Conservation (phyloP, 164 flowering plant genomes). For the Chloranthus sessilifolius region DNA sequence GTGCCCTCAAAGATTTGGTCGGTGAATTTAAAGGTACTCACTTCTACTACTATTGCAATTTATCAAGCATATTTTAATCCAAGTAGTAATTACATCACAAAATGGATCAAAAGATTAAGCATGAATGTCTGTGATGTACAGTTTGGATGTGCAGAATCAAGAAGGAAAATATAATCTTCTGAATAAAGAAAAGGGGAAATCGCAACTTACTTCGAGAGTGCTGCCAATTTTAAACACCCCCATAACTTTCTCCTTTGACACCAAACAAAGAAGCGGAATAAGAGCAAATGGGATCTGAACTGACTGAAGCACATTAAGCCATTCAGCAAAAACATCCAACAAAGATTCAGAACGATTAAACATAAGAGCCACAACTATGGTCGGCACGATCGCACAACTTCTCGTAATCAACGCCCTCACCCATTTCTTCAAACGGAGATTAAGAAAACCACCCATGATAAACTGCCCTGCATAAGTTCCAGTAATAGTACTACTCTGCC, state of each 20-base stretch:
- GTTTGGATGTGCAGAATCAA: no score
- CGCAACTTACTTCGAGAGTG: constrained; percentile 40
- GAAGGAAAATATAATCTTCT: not conserved
- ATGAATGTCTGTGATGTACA: no score
- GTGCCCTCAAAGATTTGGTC: no score
- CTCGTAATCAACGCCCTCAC: constrained; percentile 65
- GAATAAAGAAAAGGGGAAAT: no score
- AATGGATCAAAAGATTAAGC: no score
- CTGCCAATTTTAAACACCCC: constrained; percentile 63
- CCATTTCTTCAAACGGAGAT: constrained; percentile 76
- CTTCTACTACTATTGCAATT: no score
- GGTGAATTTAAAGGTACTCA: no score
- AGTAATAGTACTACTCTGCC: constrained; percentile 86
- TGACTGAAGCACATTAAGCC: constrained; percentile 89
- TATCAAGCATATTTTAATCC: no score
- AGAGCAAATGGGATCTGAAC: constrained; percentile 84
- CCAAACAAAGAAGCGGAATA: constrained; percentile 73
- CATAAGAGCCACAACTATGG: constrained; percentile 61
- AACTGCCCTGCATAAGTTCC: constrained; percentile 92
- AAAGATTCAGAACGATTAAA: constrained; percentile 58
- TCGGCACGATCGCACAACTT: constrained; percentile 75
- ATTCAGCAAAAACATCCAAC: constrained; percentile 66
- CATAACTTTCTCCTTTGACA: constrained; percentile 66
- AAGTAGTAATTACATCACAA: no score
- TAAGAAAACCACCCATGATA: constrained; percentile 82